A percentile compares a stretch with the other conserved stretches of the same genome.
Conservation (phyloP, 2,329 filamentous ascomycete genomes). For the Alternaria incomplexa region DNA sequence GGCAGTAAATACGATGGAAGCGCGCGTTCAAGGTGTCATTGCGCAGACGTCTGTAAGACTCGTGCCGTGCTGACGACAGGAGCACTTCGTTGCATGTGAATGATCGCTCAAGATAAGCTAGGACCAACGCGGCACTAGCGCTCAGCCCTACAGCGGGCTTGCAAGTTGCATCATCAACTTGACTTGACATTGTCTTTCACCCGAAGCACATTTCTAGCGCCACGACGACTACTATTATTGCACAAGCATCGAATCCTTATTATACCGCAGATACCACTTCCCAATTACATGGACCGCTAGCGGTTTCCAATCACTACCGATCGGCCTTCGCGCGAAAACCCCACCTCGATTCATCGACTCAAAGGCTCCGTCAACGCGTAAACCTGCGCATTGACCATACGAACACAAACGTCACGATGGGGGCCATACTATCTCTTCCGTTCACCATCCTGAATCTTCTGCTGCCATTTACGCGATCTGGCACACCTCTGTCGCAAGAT, state of each 20-base stretch:
- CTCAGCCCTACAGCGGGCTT: conserved; percentile 6
- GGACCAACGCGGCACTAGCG: neutral
- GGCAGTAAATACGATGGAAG: neutral
- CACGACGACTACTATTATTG: neutral
- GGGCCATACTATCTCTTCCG: conserved; percentile 35
- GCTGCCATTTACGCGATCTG: conserved; percentile 56
- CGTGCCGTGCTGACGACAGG: neutral
- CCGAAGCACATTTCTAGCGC: neutral
- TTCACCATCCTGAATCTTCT: conserved; percentile 50
- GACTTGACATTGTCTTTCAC: neutral
- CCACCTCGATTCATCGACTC: neutral
- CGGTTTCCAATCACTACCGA: neutral
- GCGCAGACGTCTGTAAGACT: neutral
- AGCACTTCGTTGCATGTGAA: neutral
- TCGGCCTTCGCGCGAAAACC: conserved; percentile 1
- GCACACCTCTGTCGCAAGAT: conserved; percentile 56
- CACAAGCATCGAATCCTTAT: neutral
- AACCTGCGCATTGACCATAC: neutral
- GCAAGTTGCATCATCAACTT: conserved; percentile 18
- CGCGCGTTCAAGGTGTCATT: neutral
- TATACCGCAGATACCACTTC: neutral
- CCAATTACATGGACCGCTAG: neutral
- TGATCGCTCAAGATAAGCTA: neutral
- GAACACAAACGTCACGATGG: conserved; percentile 27
- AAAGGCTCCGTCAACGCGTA: neutral